A percentile compares a stretch with the other conserved stretches of the same genome.
Conservation (phyloP, 345 rosid species). For the Zanthoxylum bungeanum region DNA sequence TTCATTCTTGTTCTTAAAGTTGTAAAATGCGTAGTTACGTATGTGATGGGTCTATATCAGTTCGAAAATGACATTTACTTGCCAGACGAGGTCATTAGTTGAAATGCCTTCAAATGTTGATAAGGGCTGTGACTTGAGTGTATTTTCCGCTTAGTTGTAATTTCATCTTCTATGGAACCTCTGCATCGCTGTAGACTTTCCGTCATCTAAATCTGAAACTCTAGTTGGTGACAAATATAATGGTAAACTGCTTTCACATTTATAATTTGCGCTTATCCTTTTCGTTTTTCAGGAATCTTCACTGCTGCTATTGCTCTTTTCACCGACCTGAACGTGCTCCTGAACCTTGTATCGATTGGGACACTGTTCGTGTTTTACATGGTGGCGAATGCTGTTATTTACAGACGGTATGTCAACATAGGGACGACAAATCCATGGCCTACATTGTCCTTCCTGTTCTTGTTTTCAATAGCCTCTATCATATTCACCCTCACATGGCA, state of each 20-base stretch:
- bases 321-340: constrained; percentile 66
- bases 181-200: not conserved
- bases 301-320: constrained; percentile 82
- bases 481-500: constrained; percentile 70
- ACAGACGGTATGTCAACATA: constrained; percentile 64
- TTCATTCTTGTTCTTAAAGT: not conserved
- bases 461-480: constrained; percentile 56
- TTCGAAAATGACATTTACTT: constrained; percentile 23
- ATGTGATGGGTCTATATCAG: constrained; percentile 3
- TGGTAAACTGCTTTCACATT: not conserved
- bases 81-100: constrained; percentile 3
- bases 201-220: not conserved
- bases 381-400: constrained; percentile 89
- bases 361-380: constrained; percentile 91
- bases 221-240: not conserved
- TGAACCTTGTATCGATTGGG: constrained; percentile 87
- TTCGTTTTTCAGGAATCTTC: constrained; percentile 58
- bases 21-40: not conserved
- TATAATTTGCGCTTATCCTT: not conserved
- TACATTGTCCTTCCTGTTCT: constrained; percentile 61
- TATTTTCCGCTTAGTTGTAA: not conserved
- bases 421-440: constrained; percentile 76
- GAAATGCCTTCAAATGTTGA: constrained; percentile 1
- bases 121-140: constrained; percentile 17
- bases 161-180: not conserved